A percentile compares a stretch with the other conserved stretches of the same genome.
Conservation (phyloP, 139 green algal species). For the Tetradesmus lagerheimii region DNA sequence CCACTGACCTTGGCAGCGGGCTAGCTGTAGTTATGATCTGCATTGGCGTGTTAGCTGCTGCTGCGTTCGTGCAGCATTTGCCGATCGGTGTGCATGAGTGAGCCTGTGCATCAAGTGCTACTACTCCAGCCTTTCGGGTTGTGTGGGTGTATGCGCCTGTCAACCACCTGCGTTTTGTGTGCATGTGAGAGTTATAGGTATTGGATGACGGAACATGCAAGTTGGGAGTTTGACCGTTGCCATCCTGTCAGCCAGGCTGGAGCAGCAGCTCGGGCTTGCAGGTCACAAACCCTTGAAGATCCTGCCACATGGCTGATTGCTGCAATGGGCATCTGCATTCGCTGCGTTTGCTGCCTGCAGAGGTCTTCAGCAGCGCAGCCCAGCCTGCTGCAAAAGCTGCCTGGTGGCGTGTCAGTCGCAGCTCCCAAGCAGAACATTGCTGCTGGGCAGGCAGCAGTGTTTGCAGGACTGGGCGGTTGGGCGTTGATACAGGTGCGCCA, state of each 20-base stretch:
- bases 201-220: too few species aligned
- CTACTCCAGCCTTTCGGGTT: neutral
- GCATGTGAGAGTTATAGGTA: too few species aligned
- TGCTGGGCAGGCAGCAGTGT: conserved; percentile 61
- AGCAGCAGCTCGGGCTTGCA: too few species aligned
- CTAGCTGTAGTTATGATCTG: neutral
- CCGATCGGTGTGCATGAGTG: neutral
- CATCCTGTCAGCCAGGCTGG: too few species aligned
- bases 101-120: neutral
- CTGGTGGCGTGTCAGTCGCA: conserved; percentile 41
- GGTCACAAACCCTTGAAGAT: too few species aligned
- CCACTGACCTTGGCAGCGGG: too few species aligned
- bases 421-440: conserved; percentile 26
- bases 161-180: too few species aligned
- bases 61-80: neutral
- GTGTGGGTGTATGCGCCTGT: neutral
- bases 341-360: neutral
- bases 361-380: conserved; percentile 25
- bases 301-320: too few species aligned
- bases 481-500: conserved; percentile 58
- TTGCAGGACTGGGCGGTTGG: conserved; percentile 66
- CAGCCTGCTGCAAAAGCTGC: conserved; percentile 49
- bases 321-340: neutral
- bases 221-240: too few species aligned
- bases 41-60: neutral